Evolutionary conservation across 2,329 filamentous ascomycete genomes (phyloP), one percentile per base, ranked within the genome.

Genomic region (Didymella pomorum): DNA sequence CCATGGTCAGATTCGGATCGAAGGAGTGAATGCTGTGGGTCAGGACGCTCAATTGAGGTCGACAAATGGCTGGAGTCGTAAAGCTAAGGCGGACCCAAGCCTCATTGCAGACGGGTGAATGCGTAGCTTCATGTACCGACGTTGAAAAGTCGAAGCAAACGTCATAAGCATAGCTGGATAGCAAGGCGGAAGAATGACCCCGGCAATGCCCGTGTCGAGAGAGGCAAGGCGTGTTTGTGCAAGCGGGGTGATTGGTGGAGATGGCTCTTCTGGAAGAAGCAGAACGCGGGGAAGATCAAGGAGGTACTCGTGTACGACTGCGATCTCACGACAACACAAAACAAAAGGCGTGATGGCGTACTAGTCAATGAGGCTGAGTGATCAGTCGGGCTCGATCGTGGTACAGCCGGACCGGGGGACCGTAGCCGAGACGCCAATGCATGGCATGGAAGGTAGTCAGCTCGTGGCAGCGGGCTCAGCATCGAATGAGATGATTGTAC

Each of bases 191-290:
- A 62, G 14, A 63, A 60, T 20, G 45, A 31, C 14, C 31, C 23
- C 21, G 46, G 51, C 47, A 25, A 53, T 23, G 56, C 67, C 71
- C 72, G 71, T 69, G 67, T 29, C 63, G 18, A 58, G 66, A 63
- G 20, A 14, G 64, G 63, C 23, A 63, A 57, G 60, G 60, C 47
- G 54, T 14, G 23, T 25, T 8, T 14, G 26, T 33, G 21, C 20
- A 23, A 10, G 44, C 3, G 14, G 14, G 18, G 4, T 63, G 57
- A 72, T 72, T 72, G 71, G 72, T 71, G 69, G 72, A 71, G 31
- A 49, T 25, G 31, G 41, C 52, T 23, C 47, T 69, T 69, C 64
- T 64, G 48, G 58, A 69, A 69, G 61, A 48, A 60, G 53, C 43
- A 10, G 20, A 41, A 28, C 29, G 65, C 48, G 64, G 63, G 62